A percentile compares a stretch with the other conserved stretches of the same genome.
Conservation (phyloP, 2,329 filamentous ascomycete species). For the Grosmannia serpens region DNA sequence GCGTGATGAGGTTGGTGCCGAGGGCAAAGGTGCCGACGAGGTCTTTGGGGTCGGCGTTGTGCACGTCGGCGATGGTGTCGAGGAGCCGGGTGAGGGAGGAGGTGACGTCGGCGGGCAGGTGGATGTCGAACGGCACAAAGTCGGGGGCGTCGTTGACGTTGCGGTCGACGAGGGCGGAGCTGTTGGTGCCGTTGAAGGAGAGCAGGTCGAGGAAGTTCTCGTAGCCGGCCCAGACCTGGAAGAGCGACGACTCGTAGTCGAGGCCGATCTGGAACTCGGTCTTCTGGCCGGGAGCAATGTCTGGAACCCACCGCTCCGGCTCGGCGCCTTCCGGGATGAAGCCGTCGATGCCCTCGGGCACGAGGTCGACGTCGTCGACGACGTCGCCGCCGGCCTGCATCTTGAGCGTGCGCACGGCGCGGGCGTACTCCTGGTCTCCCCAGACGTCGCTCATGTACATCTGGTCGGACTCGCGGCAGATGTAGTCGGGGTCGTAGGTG, state of each 20-base stretch:
- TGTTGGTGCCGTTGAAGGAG: not conserved
- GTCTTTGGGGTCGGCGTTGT: not conserved
- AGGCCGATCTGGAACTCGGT: conserved; percentile 3
- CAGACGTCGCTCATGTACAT: conserved; percentile 4
- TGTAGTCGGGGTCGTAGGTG: conserved; percentile 2
- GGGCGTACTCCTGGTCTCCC: conserved; percentile 6
- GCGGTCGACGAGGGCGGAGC: not conserved
- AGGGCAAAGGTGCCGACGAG: not conserved
- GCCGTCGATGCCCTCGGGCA: not conserved
- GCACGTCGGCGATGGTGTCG: not conserved
- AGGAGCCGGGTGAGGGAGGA: not conserved
- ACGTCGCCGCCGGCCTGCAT: not conserved
- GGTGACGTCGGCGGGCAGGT: not conserved
- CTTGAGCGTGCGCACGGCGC: not conserved
- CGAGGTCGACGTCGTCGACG: not conserved
- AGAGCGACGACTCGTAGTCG: conserved; percentile 3
- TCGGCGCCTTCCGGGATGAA: not conserved
- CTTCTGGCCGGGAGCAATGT: not conserved
- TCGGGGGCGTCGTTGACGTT: not conserved
- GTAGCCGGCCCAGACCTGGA: conserved; percentile 4
- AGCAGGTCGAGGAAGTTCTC: not conserved
- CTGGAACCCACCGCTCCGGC: not conserved
- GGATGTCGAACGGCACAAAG: not conserved
- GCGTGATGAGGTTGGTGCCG: conserved; percentile 4
- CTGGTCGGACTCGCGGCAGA: conserved; percentile 2